phyloP scores from a whole-genome alignment of 768 basidiomycete genomes.

The Macrolepiota fuliginosa region DNA sequence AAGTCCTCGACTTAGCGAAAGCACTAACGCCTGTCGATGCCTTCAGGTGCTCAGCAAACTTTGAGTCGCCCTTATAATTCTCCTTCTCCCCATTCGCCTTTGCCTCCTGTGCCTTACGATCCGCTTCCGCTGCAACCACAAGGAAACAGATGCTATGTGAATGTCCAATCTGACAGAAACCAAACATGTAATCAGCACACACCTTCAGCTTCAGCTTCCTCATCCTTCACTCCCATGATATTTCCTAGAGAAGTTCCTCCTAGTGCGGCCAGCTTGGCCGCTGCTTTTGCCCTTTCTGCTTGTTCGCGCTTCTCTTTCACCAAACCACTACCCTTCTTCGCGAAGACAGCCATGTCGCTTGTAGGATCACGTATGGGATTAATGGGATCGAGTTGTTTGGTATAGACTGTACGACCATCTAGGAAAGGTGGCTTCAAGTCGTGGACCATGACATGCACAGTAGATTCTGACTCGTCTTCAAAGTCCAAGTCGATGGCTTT shows the following conservation, averaged over 20 bases:
- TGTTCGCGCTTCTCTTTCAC: conserved; percentile 97
- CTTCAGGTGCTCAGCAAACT: conserved; percentile 96
- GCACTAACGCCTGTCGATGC: conserved; percentile 70
- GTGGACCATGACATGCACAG: conserved; percentile 97
- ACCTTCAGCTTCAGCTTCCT: conserved; percentile 92
- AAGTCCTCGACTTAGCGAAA: conserved; percentile 77
- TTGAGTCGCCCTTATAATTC: conserved; percentile 89
- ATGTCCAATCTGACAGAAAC: conserved; percentile 60
- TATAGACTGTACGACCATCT: conserved; percentile 94
- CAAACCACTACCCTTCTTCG: conserved; percentile 93
- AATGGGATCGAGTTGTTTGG: conserved; percentile 94
- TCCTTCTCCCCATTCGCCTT: conserved; percentile 60
- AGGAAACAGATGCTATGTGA: conserved; percentile 62
- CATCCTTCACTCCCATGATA: conserved; percentile 95
- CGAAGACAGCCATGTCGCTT: conserved; percentile 93
- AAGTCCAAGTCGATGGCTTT: conserved; percentile 90
- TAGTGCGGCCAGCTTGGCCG: conserved; percentile 89
- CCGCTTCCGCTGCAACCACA: conserved; percentile 50
- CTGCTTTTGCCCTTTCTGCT: conserved; percentile 93
- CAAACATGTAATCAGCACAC: conserved; percentile 31
- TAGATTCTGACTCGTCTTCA: conserved; percentile 93
- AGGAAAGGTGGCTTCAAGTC: conserved; percentile 97
- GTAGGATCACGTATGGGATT: conserved; percentile 94
- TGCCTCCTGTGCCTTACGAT: conserved; percentile 44
- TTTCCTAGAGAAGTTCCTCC: conserved; percentile 96